phyloP scores from a whole-genome alignment of 2,329 filamentous ascomycete genomes.

The Fusarium solani-melongenae region DNA sequence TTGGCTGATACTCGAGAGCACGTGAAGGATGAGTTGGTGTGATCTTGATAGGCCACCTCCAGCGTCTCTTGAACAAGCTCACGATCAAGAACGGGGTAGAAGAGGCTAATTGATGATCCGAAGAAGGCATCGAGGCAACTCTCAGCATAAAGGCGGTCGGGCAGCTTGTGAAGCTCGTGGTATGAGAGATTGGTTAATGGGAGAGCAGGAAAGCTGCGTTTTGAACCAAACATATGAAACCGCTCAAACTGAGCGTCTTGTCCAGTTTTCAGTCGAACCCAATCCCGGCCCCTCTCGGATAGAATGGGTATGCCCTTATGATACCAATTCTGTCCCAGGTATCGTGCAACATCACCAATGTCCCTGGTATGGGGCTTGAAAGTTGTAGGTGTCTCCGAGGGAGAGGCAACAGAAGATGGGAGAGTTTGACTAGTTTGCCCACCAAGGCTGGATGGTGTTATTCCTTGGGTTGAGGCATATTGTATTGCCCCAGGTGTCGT shows the following conservation, averaged over 20 bases:
- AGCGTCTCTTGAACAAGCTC: conserved; percentile 10
- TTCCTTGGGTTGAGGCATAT: neutral
- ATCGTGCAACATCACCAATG: neutral
- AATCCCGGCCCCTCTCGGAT: conserved; percentile 7
- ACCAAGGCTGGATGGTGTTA: neutral
- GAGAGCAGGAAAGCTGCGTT: neutral
- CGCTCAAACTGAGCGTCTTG: neutral
- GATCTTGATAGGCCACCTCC: neutral
- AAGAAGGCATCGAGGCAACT: conserved; percentile 1
- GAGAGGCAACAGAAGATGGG: neutral
- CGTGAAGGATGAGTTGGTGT: too few relatives aligned
- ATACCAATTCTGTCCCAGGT: conserved; percentile 21
- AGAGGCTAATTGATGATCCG: neutral
- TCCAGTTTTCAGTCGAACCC: conserved; percentile 16
- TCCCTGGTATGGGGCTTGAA: neutral
- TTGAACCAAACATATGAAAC: conserved; percentile 9
- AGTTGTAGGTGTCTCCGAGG: neutral
- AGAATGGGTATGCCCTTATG: conserved; percentile 21
- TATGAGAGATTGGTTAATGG: neutral
- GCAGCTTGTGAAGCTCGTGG: neutral
- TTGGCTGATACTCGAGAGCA: neutral
- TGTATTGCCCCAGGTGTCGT: neutral
- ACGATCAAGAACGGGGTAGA: conserved; percentile 15
- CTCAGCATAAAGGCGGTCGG: neutral
- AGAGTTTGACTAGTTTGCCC: neutral